Evolutionary conservation across 169 alveolate genomes (phyloP).

Genomic region (Ophryocystis elektroscirrha): DNA sequence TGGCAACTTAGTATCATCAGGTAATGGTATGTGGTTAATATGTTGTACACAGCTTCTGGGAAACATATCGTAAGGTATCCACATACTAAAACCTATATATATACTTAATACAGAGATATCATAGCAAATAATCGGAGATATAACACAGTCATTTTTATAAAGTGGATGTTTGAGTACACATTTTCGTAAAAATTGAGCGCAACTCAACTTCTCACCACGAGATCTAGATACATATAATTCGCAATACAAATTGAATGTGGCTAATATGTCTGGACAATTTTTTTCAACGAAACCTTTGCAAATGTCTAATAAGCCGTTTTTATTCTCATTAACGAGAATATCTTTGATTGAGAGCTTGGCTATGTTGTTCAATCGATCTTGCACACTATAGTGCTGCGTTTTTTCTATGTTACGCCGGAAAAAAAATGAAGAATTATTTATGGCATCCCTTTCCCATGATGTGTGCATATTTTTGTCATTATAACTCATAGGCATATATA

Average conservation of each 20-base stretch:
- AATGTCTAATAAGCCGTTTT: constrained; percentile 30
- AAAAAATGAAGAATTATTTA: constrained; percentile 46
- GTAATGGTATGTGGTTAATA: too few relatives aligned
- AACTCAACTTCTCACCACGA: constrained; percentile 54
- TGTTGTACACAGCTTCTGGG: too few relatives aligned
- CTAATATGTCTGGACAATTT: constrained; percentile 10
- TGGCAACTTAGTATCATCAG: too few relatives aligned
- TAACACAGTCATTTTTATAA: constrained; percentile 51
- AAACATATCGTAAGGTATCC: too few relatives aligned
- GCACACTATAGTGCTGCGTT: constrained; percentile 22
- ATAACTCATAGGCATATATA: constrained; percentile 65
- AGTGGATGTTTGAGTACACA: constrained; percentile 50
- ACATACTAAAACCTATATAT: too few relatives aligned
- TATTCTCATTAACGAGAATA: constrained; percentile 39
- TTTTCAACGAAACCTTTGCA: constrained; percentile 19
- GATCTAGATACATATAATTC: constrained; percentile 41
- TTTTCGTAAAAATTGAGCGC: constrained; percentile 55
- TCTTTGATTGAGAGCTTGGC: constrained; percentile 33
- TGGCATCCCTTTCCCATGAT: constrained; percentile 50
- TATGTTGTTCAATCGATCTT: constrained; percentile 7
- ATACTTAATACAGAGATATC: constrained; percentile 35
- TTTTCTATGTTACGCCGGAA: constrained; percentile 35
- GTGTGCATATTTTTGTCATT: constrained; percentile 65
- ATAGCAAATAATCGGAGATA: constrained; percentile 39
- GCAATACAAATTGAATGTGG: constrained; percentile 23